These are phyloP conservation scores for Chalciporus sp. DNA, from an alignment of 1,284 basidiomycete species.

Conservation along the genomic window DNA sequence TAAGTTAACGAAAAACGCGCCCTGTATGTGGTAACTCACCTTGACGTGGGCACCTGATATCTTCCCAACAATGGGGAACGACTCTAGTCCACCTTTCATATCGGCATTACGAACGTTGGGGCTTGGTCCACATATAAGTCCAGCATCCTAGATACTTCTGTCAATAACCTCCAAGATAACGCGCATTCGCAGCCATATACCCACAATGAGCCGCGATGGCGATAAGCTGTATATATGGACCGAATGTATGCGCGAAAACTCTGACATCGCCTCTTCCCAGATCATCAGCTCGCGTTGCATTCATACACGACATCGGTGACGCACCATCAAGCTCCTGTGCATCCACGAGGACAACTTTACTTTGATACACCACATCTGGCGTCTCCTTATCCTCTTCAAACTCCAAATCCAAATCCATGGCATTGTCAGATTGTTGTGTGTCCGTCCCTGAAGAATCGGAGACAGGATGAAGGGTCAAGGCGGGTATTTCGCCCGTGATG, in stretches of 20 bases:
- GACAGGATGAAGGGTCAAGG: constrained; percentile 15
- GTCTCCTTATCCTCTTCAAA: constrained; percentile 31
- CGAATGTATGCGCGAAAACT: constrained; percentile 51
- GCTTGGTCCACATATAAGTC: constrained; percentile 54
- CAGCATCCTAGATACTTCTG: constrained; percentile 52
- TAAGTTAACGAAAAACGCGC: constrained; percentile 1
- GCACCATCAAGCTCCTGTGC: constrained; percentile 63
- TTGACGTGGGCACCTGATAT: constrained; percentile 53
- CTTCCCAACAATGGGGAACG: constrained; percentile 51
- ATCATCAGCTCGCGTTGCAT: background rate
- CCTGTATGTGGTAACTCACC: constrained; percentile 35
- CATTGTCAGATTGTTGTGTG: constrained; percentile 35
- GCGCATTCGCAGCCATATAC: constrained; percentile 34
- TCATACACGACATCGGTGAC: constrained; percentile 22
- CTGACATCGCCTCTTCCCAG: constrained; percentile 48
- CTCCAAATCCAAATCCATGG: constrained; percentile 46
- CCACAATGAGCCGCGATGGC: constrained; percentile 57
- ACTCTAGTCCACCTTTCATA: constrained; percentile 44
- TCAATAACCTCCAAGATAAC: no score
- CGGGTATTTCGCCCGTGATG: constrained; percentile 52
- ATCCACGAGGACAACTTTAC: constrained; percentile 54
- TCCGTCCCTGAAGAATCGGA: constrained; percentile 1
- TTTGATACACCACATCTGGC: constrained; percentile 42
- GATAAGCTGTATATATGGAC: constrained; percentile 70
- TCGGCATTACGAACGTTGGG: constrained; percentile 53